A percentile compares a stretch with the other conserved stretches of the same genome.
Conservation (phyloP, 225 moss, liverwort and hornwort genomes). For the Thuidium tamariscinum region DNA sequence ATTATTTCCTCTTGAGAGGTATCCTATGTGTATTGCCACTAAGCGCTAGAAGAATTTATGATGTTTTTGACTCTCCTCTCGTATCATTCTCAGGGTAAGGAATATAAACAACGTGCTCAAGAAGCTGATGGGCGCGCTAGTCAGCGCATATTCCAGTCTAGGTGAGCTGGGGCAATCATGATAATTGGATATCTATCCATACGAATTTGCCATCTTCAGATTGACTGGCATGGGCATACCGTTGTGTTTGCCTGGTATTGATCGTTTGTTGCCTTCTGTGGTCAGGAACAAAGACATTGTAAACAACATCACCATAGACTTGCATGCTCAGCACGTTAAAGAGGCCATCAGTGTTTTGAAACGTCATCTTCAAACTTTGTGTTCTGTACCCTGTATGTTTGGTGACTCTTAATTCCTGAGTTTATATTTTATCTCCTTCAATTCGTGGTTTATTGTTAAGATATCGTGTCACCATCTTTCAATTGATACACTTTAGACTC, state of each 20-base stretch:
- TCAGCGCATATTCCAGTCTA: slow-evolving; percentile 47
- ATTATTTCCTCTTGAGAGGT: neutral
- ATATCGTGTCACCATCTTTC: neutral
- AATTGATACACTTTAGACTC: neutral
- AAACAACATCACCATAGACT: slow-evolving; percentile 74
- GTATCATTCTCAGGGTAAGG: slow-evolving; percentile 38
- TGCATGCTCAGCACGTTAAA: slow-evolving; percentile 69
- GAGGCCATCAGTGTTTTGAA: slow-evolving; percentile 54
- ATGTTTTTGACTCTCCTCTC: neutral
- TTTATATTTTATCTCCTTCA: neutral
- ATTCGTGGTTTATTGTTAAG: neutral
- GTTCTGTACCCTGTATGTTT: slow-evolving; percentile 50
- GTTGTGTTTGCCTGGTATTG: neutral
- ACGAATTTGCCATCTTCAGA: neutral
- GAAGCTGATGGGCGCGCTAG: slow-evolving; percentile 63
- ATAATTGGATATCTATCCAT: neutral
- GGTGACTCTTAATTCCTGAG: neutral
- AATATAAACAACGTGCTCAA: slow-evolving; percentile 39
- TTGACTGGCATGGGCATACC: neutral
- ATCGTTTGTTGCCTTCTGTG: neutral
- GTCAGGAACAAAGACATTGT: slow-evolving; percentile 52
- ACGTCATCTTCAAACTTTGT: slow-evolving; percentile 45
- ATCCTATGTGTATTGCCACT: neutral
- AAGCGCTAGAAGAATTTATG: neutral
- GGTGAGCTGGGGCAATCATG: slow-evolving; percentile 20